A percentile compares a stretch with the other conserved stretches of the same genome.
These are phyloP conservation scores for Phytophthora foliorum DNA, from an alignment of 352 stramenopile species.

Conservation along the genomic window DNA sequence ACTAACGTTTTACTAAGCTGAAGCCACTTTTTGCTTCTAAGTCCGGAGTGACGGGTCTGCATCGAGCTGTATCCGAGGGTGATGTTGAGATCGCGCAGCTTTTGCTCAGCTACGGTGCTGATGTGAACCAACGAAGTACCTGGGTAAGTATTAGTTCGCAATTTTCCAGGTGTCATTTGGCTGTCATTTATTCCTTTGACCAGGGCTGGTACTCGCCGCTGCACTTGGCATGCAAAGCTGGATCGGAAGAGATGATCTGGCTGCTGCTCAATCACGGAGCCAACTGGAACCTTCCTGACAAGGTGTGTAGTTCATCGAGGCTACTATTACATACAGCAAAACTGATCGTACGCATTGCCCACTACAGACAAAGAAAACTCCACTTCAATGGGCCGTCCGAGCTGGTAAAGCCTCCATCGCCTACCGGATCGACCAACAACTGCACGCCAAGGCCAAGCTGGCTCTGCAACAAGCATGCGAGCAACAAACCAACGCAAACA, in stretches of 20 bases:
- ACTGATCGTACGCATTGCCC: background rate
- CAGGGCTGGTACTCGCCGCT: slow-evolving; percentile 85
- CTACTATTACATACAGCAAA: background rate
- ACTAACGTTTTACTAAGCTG: background rate
- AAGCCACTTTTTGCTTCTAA: slow-evolving; percentile 25
- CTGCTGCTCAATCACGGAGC: slow-evolving; percentile 68
- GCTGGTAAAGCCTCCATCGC: slow-evolving; percentile 75
- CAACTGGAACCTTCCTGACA: slow-evolving; percentile 67
- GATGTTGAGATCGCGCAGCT: slow-evolving; percentile 55
- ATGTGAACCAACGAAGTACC: slow-evolving; percentile 65
- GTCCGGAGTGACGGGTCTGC: slow-evolving; percentile 71
- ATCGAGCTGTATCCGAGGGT: slow-evolving; percentile 65
- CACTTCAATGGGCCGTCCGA: slow-evolving; percentile 75
- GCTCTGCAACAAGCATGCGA: slow-evolving; percentile 35
- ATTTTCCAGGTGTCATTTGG: background rate
- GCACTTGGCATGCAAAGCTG: slow-evolving; percentile 78
- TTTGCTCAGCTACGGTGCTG: slow-evolving; percentile 56
- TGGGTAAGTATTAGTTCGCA: slow-evolving; percentile 52
- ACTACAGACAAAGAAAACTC: slow-evolving; percentile 65
- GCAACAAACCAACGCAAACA: slow-evolving; percentile 28
- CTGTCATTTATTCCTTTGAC: background rate
- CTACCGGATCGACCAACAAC: slow-evolving; percentile 82
- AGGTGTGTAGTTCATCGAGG: slow-evolving; percentile 36
- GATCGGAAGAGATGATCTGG: slow-evolving; percentile 71
- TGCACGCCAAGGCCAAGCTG: slow-evolving; percentile 57